A percentile compares a stretch with the other conserved stretches of the same genome.
These are phyloP conservation scores for Dactylis glomerata DNA, from an alignment of 176 grass and related monocot genomes.

Conservation along the genomic window DNA sequence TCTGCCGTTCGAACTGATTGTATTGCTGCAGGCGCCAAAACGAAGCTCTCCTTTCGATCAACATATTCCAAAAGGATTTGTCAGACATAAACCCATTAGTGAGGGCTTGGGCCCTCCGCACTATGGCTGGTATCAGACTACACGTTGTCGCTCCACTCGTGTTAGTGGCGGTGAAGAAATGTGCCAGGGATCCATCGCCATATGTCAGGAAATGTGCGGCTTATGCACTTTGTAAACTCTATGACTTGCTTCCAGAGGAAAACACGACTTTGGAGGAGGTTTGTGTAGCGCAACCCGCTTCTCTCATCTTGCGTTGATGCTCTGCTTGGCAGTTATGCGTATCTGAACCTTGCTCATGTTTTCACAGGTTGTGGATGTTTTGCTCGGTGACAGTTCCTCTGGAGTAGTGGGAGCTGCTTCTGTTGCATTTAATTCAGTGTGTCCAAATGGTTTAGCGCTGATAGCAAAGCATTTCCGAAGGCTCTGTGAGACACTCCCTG, in stretches of 20 bases:
- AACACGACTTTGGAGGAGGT: constrained; percentile 64
- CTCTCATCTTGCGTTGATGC: neutral
- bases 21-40: constrained; percentile 65
- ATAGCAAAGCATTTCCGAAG: constrained; percentile 71
- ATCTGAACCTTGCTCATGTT: constrained; percentile 27
- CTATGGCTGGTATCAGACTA: constrained; percentile 87
- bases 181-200: constrained; percentile 74
- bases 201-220: constrained; percentile 95
- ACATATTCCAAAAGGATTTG: constrained; percentile 96
- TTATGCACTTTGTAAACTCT: constrained; percentile 77
- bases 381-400: constrained; percentile 71
- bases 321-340: neutral
- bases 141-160: constrained; percentile 81
- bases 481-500: constrained; percentile 82
- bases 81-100: constrained; percentile 93
- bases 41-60: constrained; percentile 92
- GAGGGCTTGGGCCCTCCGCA: constrained; percentile 87
- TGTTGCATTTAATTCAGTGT: constrained; percentile 74
- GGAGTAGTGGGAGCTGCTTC: constrained; percentile 75
- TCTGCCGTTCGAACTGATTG: neutral
- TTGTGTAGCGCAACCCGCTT: neutral
- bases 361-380: constrained; percentile 66
- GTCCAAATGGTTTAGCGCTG: constrained; percentile 59
- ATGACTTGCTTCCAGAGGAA: constrained; percentile 77
- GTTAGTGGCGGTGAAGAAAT: constrained; percentile 69